These are phyloP conservation scores for Chlorella sorokiniana DNA, from an alignment of 139 green algal species.

Conservation along the genomic window DNA sequence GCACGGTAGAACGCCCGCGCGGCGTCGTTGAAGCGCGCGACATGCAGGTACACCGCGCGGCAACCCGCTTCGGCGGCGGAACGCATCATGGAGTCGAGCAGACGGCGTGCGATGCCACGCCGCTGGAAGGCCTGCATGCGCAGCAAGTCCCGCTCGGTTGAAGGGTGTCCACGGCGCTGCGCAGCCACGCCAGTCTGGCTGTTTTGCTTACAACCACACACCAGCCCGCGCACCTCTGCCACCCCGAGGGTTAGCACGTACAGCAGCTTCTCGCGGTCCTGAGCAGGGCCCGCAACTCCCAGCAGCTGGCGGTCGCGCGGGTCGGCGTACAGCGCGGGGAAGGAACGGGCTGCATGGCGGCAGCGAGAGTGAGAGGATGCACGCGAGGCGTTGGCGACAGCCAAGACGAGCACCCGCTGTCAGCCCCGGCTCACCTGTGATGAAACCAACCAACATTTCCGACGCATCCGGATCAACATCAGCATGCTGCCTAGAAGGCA, in stretches of 20 bases:
- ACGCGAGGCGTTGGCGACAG: background rate
- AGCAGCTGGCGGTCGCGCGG: conserved; percentile 12
- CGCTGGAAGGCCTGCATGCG: conserved; percentile 12
- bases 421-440: conserved; percentile 7
- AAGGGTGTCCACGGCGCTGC: too few species aligned
- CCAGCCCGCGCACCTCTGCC: conserved; percentile 17
- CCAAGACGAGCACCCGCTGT: too few species aligned
- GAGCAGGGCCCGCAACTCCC: background rate
- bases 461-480: background rate
- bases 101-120: conserved; percentile 5
- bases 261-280: conserved; percentile 11
- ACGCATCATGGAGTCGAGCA: background rate
- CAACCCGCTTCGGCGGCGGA: background rate
- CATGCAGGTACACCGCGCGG: conserved; percentile 23
- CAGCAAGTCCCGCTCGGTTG: background rate
- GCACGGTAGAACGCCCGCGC: conserved; percentile 8
- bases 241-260: conserved; percentile 37
- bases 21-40: conserved; percentile 15
- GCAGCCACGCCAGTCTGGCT: too few species aligned
- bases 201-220: too few species aligned
- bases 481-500: background rate
- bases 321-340: conserved; percentile 13
- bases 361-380: too few species aligned
- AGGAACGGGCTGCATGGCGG: conserved; percentile 21
- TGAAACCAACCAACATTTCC: conserved; percentile 23